Conservation (phyloP, 139 green algal species). For the Yamagishiella unicocca region DNA sequence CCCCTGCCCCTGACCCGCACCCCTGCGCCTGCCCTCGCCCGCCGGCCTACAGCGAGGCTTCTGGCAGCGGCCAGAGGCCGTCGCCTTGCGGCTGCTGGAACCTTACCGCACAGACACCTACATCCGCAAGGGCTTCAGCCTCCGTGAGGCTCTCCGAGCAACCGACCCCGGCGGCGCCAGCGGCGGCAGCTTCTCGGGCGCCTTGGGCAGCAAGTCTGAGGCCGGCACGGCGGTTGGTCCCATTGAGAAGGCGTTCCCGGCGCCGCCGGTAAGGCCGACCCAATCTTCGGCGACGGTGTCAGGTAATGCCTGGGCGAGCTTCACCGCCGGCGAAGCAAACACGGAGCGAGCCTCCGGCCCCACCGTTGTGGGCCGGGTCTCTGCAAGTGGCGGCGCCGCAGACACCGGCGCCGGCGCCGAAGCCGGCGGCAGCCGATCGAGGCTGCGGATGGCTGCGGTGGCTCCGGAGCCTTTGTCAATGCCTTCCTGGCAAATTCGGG, state of each 20-base stretch:
- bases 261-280: no score
- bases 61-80: not conserved
- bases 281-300: not conserved
- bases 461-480: not conserved
- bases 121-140: not conserved
- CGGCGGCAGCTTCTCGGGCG: not conserved
- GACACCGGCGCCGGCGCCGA: not conserved
- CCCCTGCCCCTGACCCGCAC: not conserved
- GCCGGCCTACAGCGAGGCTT: conserved; percentile 2
- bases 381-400: not conserved
- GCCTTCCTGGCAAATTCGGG: no score
- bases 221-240: not conserved
- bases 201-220: not conserved
- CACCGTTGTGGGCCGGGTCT: no score
- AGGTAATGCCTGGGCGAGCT: not conserved
- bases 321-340: not conserved
- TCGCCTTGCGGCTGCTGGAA: not conserved
- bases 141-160: not conserved
- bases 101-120: not conserved
- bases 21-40: no score
- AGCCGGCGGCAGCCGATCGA: not conserved
- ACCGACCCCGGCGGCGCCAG: not conserved
- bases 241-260: no score
- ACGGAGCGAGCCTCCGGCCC: no score
- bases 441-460: not conserved